Conservation (phyloP, 2,329 filamentous ascomycete species). For the Penicillium sp. region DNA sequence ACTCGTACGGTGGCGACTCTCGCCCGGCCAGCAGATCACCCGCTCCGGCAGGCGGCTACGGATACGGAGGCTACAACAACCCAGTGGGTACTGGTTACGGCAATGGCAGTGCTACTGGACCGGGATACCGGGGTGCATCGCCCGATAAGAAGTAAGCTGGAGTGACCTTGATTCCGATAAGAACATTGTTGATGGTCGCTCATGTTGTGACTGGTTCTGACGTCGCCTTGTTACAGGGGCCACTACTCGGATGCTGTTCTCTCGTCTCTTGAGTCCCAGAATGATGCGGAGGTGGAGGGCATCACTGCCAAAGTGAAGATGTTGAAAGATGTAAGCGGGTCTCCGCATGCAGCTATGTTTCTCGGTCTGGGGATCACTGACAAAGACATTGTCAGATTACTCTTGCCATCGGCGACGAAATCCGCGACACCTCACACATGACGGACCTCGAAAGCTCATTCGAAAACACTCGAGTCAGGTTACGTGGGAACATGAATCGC, state of each 20-base stretch:
- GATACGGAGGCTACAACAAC: conserved; percentile 34
- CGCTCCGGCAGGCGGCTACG: conserved; percentile 53
- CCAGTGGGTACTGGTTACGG: conserved; percentile 25
- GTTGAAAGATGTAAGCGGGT: conserved; percentile 73
- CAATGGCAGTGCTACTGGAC: conserved; percentile 30
- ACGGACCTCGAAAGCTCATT: conserved; percentile 96
- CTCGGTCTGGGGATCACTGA: conserved; percentile 1
- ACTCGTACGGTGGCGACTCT: conserved; percentile 63
- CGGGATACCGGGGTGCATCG: conserved; percentile 59
- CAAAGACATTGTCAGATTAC: conserved; percentile 63
- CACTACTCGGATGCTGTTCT: conserved; percentile 92
- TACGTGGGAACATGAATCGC: conserved; percentile 91
- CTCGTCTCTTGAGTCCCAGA: conserved; percentile 92
- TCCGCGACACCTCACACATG: conserved; percentile 80
- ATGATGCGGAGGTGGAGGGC: conserved; percentile 84
- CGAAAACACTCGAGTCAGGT: conserved; percentile 73
- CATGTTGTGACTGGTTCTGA: neutral
- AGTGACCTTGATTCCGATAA: neutral
- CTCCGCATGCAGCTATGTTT: neutral
- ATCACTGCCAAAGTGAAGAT: conserved; percentile 85
- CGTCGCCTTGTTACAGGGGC: conserved; percentile 57
- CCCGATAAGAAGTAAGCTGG: conserved; percentile 63
- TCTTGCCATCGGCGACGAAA: conserved; percentile 89
- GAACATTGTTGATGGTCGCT: neutral
- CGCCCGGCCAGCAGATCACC: conserved; percentile 41